These are phyloP conservation scores for Suillus americanus DNA, from an alignment of 768 basidiomycete species.

Conservation along the genomic window DNA sequence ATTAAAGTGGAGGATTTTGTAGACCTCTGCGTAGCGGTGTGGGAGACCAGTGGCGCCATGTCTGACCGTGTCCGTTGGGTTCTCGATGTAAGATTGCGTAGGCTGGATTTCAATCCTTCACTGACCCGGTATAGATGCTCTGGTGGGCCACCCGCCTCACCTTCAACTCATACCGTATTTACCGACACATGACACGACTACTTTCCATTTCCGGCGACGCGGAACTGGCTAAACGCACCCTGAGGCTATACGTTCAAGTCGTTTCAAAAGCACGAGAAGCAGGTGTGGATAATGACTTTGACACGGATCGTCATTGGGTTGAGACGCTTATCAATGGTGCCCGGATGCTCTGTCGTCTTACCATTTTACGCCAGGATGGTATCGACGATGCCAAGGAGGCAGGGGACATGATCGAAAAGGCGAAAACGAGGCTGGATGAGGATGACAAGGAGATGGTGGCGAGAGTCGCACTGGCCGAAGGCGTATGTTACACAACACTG, in stretches of 20 bases:
- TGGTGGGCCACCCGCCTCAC: constrained; percentile 96
- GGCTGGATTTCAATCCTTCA: not conserved
- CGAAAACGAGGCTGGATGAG: constrained; percentile 50
- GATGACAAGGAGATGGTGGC: constrained; percentile 56
- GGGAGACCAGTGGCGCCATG: constrained; percentile 71
- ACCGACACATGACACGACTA: constrained; percentile 82
- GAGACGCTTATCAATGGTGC: constrained; percentile 76
- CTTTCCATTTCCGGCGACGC: constrained; percentile 60
- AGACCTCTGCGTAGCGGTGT: constrained; percentile 75
- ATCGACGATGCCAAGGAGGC: constrained; percentile 66
- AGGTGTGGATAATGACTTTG: constrained; percentile 46
- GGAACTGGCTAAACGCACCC: constrained; percentile 67
- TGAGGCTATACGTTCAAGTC: constrained; percentile 81
- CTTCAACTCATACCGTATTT: constrained; percentile 85
- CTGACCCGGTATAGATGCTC: constrained; percentile 52
- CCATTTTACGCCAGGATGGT: constrained; percentile 40
- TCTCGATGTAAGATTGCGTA: constrained; percentile 58
- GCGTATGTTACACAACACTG: constrained; percentile 69
- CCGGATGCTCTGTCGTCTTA: constrained; percentile 67
- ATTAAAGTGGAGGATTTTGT: constrained; percentile 79
- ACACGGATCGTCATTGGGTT: constrained; percentile 73
- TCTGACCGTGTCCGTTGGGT: constrained; percentile 74
- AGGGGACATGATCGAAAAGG: constrained; percentile 56
- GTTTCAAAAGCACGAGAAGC: constrained; percentile 77
- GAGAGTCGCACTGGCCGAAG: constrained; percentile 65